Conservation (phyloP, 768 basidiomycete genomes). For the Amyloporia xantha region DNA sequence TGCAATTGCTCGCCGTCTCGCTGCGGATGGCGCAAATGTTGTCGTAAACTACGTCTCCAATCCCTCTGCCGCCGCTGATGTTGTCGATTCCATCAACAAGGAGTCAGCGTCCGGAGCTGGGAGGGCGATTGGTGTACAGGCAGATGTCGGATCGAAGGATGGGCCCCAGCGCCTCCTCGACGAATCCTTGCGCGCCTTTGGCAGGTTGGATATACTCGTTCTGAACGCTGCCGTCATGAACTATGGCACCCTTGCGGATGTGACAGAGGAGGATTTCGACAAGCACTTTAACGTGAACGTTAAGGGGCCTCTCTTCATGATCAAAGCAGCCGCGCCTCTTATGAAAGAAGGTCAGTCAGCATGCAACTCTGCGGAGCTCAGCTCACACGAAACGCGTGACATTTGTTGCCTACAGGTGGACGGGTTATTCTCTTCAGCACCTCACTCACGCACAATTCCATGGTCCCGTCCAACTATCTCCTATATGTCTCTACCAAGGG, state of each 20-base stretch:
- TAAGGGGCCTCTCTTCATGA: slow-evolving; percentile 52
- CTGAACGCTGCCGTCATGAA: slow-evolving; percentile 56
- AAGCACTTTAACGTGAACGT: slow-evolving; percentile 48
- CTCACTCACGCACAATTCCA: slow-evolving; percentile 38
- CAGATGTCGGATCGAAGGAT: slow-evolving; percentile 43
- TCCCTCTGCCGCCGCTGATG: slow-evolving; percentile 35
- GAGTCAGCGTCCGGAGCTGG: slow-evolving; percentile 27
- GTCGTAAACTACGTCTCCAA: slow-evolving; percentile 49
- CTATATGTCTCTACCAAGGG: slow-evolving; percentile 52
- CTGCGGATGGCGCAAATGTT: slow-evolving; percentile 49
- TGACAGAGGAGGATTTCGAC: slow-evolving; percentile 49
- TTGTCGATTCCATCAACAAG: slow-evolving; percentile 39
- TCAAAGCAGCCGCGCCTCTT: slow-evolving; percentile 37
- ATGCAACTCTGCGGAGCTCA: not conserved
- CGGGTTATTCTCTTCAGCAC: slow-evolving; percentile 54
- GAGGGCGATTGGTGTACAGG: slow-evolving; percentile 43
- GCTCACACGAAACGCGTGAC: not conserved
- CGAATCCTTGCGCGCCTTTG: slow-evolving; percentile 41
- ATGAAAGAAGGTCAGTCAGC: slow-evolving; percentile 36
- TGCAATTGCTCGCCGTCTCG: slow-evolving; percentile 46
- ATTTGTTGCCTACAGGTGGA: slow-evolving; percentile 28
- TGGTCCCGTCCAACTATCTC: slow-evolving; percentile 40
- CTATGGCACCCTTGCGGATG: slow-evolving; percentile 38
- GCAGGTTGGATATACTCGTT: slow-evolving; percentile 51
- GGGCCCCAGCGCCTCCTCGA: slow-evolving; percentile 42